Base-by-base conservation (phyloP, 306 rosid genomes). In the Inga laurina region DNA sequence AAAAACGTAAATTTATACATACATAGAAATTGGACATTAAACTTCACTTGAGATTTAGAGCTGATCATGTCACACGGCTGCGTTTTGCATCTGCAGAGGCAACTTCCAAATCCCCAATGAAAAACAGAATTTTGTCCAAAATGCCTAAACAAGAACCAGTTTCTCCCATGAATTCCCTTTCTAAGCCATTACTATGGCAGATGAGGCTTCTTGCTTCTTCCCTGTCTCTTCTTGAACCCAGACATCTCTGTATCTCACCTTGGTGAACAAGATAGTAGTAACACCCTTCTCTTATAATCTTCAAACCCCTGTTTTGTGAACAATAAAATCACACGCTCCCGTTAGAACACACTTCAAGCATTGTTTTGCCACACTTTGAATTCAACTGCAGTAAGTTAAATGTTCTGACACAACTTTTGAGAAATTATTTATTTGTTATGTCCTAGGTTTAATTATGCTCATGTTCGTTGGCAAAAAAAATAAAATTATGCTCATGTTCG, bases 81-180 rank as follows among this genome's bases (percentile, higher is more conserved):
- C 90, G 93, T 83, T 93, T 91, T 61, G 93, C 94, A 79, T 87
- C 90, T 0, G 87, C 86, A 24, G 94, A 87, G 80, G 97, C 95
- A 79, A 89, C 95, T 76, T 93, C 95, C 87, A 91, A 86, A 83
- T 93, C 95, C 81, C 97, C 92, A 62, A 93, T 86, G 89, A 93
- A 93, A 43, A 93, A 93, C 44, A 91, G 93, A 59, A 93, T 93
- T 78, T 85, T 88, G 84, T 91, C 95, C 86, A 93, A 79, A 80
- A 93, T 91, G 80, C 95, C 91, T 7, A 90, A 65, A 62, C 89
- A 81, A 5, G 93, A 85, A 69, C 67, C 48, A 79, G 71, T 71
- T 85, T 83, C 91, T 44, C 62, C 85, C 39, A 3, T 52, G 35
- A 81, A 43, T 75, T 84, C 88, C 44, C 87, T 66, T 45, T 74